Evolutionary conservation across 164 flowering plant genomes (phyloP), one percentile per base, ranked within the genome.

Genomic region (Akebia trifoliata): DNA sequence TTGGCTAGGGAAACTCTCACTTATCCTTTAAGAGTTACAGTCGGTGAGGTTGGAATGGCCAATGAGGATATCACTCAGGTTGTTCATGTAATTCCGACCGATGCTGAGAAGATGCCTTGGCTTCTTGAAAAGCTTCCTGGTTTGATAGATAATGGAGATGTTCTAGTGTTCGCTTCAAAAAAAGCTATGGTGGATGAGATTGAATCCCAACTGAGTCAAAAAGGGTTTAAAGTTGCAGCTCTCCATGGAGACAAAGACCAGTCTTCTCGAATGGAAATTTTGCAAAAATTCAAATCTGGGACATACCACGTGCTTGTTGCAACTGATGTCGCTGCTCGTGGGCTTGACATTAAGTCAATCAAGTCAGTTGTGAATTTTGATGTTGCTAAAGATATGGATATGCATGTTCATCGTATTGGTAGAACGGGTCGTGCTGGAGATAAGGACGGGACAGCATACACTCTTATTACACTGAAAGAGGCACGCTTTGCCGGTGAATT

Each of bases 371-470:
- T 94, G 37, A 94, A 94, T 66, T 90, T 78, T 76, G 99, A 94
- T 65, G 85, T 82, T 62, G 96, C 99, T 32, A 83, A 71, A 68
- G 97, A 90, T 57, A 90, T 90, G 95, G 99, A 93, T 68, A 85
- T 84, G 93, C 95, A 94, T 76, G 96, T 94, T 20, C 99, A 94
- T 74, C 90, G 99, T n/a, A 87, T 94, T 72, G 99, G 99, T 64
- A 80, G 99, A 71, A 94, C 99, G 29, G 99, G 99, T 20, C 92
- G 99, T 70, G 99, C 99, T 65, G 99, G 99, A 48, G 96, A 90
- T 49, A 93, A 93, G 64, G 98, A 93, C 66, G 99, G 99, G 57
- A 73, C 70, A 56, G 97, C 99, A 8, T 83, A 82, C 69, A 93
- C 99, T 36, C 86, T 93, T 51, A 76, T 93, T 57, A 85, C 96